These are phyloP conservation scores for Pestalotiopsis fici DNA, from an alignment of 2,329 filamentous ascomycete species.

Conservation along the genomic window DNA sequence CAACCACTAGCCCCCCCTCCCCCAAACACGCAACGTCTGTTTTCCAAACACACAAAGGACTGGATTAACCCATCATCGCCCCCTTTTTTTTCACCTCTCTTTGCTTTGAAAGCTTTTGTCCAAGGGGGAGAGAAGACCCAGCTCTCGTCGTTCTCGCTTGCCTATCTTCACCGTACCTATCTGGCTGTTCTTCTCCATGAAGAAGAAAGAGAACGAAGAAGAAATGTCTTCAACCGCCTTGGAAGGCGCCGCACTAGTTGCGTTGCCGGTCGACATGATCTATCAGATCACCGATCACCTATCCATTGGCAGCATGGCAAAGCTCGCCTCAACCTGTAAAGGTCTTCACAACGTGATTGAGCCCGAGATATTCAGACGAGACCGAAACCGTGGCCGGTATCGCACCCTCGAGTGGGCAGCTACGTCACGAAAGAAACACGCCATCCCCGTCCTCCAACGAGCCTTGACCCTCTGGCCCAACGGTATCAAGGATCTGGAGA, in stretches of 20 bases:
- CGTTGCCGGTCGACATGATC: neutral
- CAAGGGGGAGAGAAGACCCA: too few species aligned
- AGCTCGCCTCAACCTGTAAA: neutral
- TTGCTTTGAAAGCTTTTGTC: too few species aligned
- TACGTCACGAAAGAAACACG: neutral
- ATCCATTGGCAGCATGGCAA: neutral
- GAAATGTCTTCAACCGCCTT: too few species aligned
- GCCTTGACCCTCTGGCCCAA: neutral
- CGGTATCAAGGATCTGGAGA: neutral
- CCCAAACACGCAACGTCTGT: too few species aligned
- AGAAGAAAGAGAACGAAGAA: too few species aligned
- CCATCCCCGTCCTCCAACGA: neutral
- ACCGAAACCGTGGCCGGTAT: neutral
- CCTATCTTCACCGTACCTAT: too few species aligned
- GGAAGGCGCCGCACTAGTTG: neutral
- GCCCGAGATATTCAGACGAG: slow-evolving; percentile 1
- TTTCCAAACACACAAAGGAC: too few species aligned
- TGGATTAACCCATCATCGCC: too few species aligned
- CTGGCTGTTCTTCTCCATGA: too few species aligned
- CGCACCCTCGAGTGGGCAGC: neutral
- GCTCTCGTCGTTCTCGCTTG: too few species aligned
- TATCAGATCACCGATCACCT: neutral
- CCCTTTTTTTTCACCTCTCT: too few species aligned
- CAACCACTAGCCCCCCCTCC: too few species aligned
- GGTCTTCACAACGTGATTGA: neutral